phyloP scores from a whole-genome alignment of 2,329 filamentous ascomycete species.

The Chaetothyriales sp. region DNA sequence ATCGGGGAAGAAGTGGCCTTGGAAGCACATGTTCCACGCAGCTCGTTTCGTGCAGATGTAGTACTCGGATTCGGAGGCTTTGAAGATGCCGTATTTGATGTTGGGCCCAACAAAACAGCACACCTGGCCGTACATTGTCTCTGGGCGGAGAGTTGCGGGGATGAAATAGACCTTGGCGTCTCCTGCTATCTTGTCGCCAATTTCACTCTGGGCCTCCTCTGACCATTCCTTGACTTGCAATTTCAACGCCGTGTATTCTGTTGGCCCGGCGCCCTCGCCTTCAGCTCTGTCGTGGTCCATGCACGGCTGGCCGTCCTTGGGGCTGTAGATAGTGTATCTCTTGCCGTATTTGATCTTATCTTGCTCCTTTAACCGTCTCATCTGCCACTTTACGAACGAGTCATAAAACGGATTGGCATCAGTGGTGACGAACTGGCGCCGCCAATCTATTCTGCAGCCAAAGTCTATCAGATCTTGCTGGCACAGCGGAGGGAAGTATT shows the following conservation, averaged over 20 bases:
- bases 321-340: slow-evolving; percentile 83
- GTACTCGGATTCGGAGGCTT: slow-evolving; percentile 55
- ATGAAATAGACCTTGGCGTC: slow-evolving; percentile 76
- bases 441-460: slow-evolving; percentile 83
- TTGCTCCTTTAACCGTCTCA: slow-evolving; percentile 18
- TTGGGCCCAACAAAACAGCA: slow-evolving; percentile 90
- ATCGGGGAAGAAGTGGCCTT: slow-evolving; percentile 56
- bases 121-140: slow-evolving; percentile 98
- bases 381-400: slow-evolving; percentile 76
- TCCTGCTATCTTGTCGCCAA: slow-evolving; percentile 66
- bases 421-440: slow-evolving; percentile 83
- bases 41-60: slow-evolving; percentile 70
- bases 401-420: slow-evolving; percentile 97
- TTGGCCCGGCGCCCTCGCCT: slow-evolving; percentile 69
- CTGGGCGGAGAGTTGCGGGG: slow-evolving; percentile 79
- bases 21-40: slow-evolving; percentile 92
- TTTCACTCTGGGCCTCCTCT: slow-evolving; percentile 53
- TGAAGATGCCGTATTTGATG: slow-evolving; percentile 78
- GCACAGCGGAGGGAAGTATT: slow-evolving; percentile 77
- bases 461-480: slow-evolving; percentile 68
- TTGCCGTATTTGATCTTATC: slow-evolving; percentile 47
- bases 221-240: slow-evolving; percentile 84
- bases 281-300: slow-evolving; percentile 75
- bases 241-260: slow-evolving; percentile 89
- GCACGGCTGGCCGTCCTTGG: slow-evolving; percentile 77